Evolutionary conservation across 1,139 yeast genomes (phyloP).

Genomic region (Scheffersomyces lignicola): DNA sequence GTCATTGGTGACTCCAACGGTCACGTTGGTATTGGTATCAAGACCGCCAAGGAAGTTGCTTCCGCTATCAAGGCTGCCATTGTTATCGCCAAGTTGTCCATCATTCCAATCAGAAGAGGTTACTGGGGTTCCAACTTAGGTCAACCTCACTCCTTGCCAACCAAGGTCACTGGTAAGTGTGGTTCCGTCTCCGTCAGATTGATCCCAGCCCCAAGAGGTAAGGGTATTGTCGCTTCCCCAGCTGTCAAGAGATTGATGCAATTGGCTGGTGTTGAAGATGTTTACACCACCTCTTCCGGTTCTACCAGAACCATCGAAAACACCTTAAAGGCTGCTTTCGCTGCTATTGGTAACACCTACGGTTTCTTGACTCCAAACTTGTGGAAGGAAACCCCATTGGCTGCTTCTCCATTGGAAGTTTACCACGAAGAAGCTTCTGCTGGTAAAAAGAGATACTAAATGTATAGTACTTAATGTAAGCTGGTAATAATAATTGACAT

Average conservation of each 20-base stretch:
- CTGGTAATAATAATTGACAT: too few species aligned
- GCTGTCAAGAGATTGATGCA: conserved; percentile 98
- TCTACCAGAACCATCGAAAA: conserved; percentile 99
- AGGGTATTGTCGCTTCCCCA: conserved; percentile 99
- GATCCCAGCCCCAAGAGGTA: conserved; percentile 99
- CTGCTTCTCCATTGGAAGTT: conserved; percentile 91
- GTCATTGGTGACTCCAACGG: conserved; percentile 99
- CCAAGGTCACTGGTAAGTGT: conserved; percentile 99
- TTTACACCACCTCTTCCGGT: conserved; percentile 98
- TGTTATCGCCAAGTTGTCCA: conserved; percentile 97
- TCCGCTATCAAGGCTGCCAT: conserved; percentile 99
- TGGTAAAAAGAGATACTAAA: conserved; percentile 71
- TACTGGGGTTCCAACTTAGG: conserved; percentile 99
- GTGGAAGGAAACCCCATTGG: conserved; percentile 86
- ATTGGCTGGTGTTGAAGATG: conserved; percentile 99
- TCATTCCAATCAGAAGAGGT: conserved; percentile 99
- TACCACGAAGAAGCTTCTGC: conserved; percentile 83
- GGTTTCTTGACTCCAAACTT: conserved; percentile 99
- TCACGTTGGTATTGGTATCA: conserved; percentile 99
- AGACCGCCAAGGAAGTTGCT: conserved; percentile 99
- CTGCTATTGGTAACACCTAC: conserved; percentile 99
- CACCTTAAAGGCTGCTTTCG: conserved; percentile 99
- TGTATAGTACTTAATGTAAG: conserved; percentile 8
- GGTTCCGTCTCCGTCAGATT: conserved; percentile 98
- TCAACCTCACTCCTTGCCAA: conserved; percentile 98